These are phyloP conservation scores for Tolypocladium paradoxum DNA, from an alignment of 2,329 filamentous ascomycete species.

Conservation along the genomic window DNA sequence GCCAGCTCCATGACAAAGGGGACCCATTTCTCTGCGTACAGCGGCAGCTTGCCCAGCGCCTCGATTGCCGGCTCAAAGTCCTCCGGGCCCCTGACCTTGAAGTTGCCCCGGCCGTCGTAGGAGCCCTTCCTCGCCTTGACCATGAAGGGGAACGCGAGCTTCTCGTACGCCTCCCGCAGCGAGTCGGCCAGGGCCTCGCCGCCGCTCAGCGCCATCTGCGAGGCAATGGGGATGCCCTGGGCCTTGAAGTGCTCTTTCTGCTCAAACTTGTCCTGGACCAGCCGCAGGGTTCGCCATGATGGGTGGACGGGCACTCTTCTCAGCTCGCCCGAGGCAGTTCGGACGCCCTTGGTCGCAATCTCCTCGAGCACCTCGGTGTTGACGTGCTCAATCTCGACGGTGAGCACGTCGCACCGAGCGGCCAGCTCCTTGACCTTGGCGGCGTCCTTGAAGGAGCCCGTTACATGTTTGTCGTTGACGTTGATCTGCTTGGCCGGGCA, in stretches of 20 bases:
- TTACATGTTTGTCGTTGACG: constrained; percentile 61
- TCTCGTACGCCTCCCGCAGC: constrained; percentile 49
- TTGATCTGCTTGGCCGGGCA: constrained; percentile 82
- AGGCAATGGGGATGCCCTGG: constrained; percentile 60
- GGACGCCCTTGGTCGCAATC: constrained; percentile 54
- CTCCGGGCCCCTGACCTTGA: constrained; percentile 32
- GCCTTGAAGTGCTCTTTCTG: constrained; percentile 73
- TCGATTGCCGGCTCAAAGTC: constrained; percentile 54
- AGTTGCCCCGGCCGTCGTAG: constrained; percentile 76
- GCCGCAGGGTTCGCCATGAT: constrained; percentile 73
- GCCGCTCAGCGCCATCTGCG: constrained; percentile 52
- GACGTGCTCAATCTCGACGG: constrained; percentile 92
- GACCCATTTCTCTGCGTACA: constrained; percentile 87
- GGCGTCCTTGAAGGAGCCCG: constrained; percentile 79
- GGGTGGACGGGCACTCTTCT: constrained; percentile 59
- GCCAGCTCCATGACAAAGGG: constrained; percentile 80
- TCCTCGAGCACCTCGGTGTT: constrained; percentile 84
- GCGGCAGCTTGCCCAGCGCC: constrained; percentile 55
- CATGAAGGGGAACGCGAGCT: constrained; percentile 79
- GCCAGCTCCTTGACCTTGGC: constrained; percentile 74
- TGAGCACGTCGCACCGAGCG: constrained; percentile 65
- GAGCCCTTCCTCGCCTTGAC: constrained; percentile 83
- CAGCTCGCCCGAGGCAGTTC: constrained; percentile 6
- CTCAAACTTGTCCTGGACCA: constrained; percentile 87
- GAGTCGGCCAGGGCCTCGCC: constrained; percentile 45